phyloP scores from a whole-genome alignment of 768 basidiomycete species.

The Rhodotorula paludigena region DNA sequence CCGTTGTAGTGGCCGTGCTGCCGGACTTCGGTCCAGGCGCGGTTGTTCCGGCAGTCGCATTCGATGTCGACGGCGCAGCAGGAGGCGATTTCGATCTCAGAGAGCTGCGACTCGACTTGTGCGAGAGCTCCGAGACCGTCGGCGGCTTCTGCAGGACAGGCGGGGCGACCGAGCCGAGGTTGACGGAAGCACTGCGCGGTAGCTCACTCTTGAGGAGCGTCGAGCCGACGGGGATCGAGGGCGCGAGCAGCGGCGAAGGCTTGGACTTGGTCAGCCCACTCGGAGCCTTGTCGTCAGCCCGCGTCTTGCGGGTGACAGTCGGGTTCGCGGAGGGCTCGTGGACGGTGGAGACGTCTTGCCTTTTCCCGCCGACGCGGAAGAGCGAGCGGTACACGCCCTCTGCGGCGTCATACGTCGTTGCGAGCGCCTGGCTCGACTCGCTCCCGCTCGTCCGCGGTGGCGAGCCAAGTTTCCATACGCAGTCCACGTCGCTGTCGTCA shows the following conservation, averaged over 20 bases:
- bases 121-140: slow-evolving; percentile 20
- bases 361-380: slow-evolving; percentile 7
- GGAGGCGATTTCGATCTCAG: slow-evolving; percentile 18
- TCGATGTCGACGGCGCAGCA: slow-evolving; percentile 1
- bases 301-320: background rate
- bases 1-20: background rate
- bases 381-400: slow-evolving; percentile 20
- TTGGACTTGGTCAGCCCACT: slow-evolving; percentile 9
- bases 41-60: background rate
- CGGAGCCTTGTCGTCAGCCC: background rate
- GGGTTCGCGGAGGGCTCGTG: too few relatives aligned
- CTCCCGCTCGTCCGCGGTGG: background rate
- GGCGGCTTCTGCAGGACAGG: slow-evolving; percentile 23
- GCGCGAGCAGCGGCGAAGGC: background rate
- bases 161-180: slow-evolving; percentile 23
- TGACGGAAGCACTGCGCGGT: slow-evolving; percentile 32
- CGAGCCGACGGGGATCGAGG: slow-evolving; percentile 15
- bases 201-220: slow-evolving; percentile 30
- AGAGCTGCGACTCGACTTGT: slow-evolving; percentile 23
- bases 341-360: background rate
- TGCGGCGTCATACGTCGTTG: slow-evolving; percentile 10
- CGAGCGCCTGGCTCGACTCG: slow-evolving; percentile 7
- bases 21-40: slow-evolving; percentile 33
- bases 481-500: slow-evolving; percentile 40
- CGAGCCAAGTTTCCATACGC: slow-evolving; percentile 28